Conservation (phyloP, 2,329 filamentous ascomycete species). For the Phaeoacremonium minimum region DNA sequence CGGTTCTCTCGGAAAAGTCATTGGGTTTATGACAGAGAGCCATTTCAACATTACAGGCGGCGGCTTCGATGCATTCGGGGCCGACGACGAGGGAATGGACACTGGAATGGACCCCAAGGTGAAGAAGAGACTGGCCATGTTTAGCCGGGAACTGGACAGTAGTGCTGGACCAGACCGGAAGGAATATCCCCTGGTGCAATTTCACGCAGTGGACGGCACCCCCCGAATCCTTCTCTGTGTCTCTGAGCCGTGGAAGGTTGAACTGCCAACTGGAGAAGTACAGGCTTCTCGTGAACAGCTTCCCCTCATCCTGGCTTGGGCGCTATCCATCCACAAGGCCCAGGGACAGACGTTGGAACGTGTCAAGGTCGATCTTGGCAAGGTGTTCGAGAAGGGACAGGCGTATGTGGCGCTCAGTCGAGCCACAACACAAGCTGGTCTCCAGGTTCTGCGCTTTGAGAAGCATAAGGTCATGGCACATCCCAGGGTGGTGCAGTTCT, state of each 20-base stretch:
- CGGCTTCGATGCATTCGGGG: constrained; percentile 34
- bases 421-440: constrained; percentile 78
- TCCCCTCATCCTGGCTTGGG: constrained; percentile 93
- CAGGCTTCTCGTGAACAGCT: constrained; percentile 81
- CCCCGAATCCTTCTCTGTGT: constrained; percentile 74
- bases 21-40: constrained; percentile 62
- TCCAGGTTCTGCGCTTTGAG: constrained; percentile 87
- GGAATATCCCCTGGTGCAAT: constrained; percentile 80
- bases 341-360: constrained; percentile 91
- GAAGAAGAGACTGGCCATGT: constrained; percentile 53
- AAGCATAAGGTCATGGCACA: constrained; percentile 92
- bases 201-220: constrained; percentile 74
- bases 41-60: constrained; percentile 28
- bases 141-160: constrained; percentile 35
- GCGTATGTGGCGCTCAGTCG: constrained; percentile 95
- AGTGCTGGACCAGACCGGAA: constrained; percentile 33
- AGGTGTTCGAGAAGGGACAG: constrained; percentile 94
- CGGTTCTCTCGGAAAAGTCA: constrained; percentile 83
- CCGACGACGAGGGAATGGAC: constrained; percentile 22
- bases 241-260: constrained; percentile 92
- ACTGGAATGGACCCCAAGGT: constrained; percentile 30
- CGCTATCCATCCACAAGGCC: constrained; percentile 94
- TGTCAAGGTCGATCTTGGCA: constrained; percentile 89
- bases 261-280: constrained; percentile 90
- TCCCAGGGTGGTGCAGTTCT: constrained; percentile 79